Base-by-base conservation (phyloP, 306 rosid species). In the Cyclanthera cordifolia region DNA sequence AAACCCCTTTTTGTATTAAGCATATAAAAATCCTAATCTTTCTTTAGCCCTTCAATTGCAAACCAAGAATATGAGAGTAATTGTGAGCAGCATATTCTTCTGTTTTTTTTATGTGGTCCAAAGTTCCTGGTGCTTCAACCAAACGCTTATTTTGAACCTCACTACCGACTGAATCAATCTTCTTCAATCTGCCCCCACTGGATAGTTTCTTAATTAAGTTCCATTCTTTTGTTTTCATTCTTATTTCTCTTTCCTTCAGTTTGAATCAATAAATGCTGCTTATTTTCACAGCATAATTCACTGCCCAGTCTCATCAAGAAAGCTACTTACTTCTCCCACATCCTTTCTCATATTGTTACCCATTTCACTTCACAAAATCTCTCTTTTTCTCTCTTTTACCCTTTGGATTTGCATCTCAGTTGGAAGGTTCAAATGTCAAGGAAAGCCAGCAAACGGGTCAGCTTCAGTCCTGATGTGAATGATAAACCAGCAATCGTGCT, bases 401-500 rank as follows among this genome's bases (percentile, higher is more conserved):
- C 30, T 37, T 54, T 12, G 57, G 67, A 20, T 10, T 37, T 12
- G 4, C n/a, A 45, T 57, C 61, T 52, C 30, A 23, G 49, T 52
- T 65, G 53, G 53, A 21, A 27, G 74, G 16, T 39, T 55, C 27
- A 57, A 51, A 93, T 93, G 99, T 75, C 89, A 51, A 84, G 85
- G 67, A 83, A 75, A 73, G 74, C 77, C 20, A 77, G 82, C 74
- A 85, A 71, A 68, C 79, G 90, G 43, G 85, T 81, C 71, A 79
- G 88, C 76, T 87, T 86, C 75, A 90, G 95, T 77, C 88, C 91
- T 32, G 91, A 86, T 58, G 78, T 83, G n/a, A 75, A 83, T 66
- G 94, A 88, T 2, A 79, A 53, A 80, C 91, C 88, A 14, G 57
- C 77, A 37, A 78, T 84, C 15, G 20, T 53, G 56, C 85, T 75